Evolutionary conservation across 2,329 filamentous ascomycete species (phyloP), one percentile per base, ranked within the genome.

Genomic region (Lecanosticta acicola): DNA sequence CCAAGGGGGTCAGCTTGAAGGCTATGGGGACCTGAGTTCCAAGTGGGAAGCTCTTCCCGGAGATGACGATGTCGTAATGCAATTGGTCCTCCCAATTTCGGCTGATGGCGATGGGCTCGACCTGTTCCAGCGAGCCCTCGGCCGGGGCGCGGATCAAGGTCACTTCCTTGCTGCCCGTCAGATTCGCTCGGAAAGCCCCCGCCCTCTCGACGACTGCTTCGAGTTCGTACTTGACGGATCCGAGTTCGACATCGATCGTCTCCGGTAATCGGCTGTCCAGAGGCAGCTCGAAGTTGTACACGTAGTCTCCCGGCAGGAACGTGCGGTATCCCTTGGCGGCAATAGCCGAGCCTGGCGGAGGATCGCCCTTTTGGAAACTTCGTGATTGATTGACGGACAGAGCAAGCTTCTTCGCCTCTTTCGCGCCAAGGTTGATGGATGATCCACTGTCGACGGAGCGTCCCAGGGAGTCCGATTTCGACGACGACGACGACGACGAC

Each of bases 61-160:
- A 95, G 44, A 96, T 94, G 63, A 95, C 84, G 57, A 96, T 95
- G 60, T 96, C 90, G 68, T 96, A 96, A 61, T 94, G 88, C 24
- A 96, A 73, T 61, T 95, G 90, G 57, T 96, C 89, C 64, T 96
- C 90, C 90, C 90, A 96, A 51, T 87, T 89, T 16, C 90, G 77
- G 54, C 86, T 91, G 60, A 96, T 95, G 9, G 89, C 91, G 59
- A 96, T 95, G 2, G 90, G 90, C 63, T 96, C 90, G 19, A 89
- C 84, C 66, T 88, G 88, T 66, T 96, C 90, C 18, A 95, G 73
- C 0, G 89, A 95, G 37, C 89, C 80, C 67, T 94, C 88, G 39
- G 91, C 81, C 0, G 90, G 90, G 3, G 93, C 82, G 36, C 90
- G 83, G 43, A 95, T 87, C 39, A 96, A 80, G 7, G 78, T 79